Conservation (phyloP, 192 early-diverging fungal species). For the Kickxella alabastrina region DNA sequence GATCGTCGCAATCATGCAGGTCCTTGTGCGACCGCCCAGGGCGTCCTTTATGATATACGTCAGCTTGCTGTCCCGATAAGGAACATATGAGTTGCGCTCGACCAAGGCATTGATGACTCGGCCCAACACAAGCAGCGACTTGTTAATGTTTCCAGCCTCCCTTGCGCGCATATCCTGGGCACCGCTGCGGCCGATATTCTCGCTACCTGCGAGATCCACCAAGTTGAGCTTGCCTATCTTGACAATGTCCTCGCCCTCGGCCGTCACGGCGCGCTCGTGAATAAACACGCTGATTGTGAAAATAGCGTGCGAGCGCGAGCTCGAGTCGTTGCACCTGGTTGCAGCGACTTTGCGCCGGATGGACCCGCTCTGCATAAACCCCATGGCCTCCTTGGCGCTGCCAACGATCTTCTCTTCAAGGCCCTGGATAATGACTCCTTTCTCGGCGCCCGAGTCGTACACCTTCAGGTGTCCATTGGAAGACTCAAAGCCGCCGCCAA, state of each 20-base stretch:
- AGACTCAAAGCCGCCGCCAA: slow-evolving; percentile 2
- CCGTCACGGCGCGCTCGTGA: slow-evolving; percentile 59
- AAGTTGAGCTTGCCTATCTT: slow-evolving; percentile 94
- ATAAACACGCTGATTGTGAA: slow-evolving; percentile 89
- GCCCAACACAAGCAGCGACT: slow-evolving; percentile 68
- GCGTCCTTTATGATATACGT: slow-evolving; percentile 91
- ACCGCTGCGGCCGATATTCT: slow-evolving; percentile 88
- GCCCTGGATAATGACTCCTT: slow-evolving; percentile 74
- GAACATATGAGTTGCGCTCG: slow-evolving; percentile 59
- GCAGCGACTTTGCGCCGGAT: slow-evolving; percentile 73
- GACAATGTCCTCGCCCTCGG: slow-evolving; percentile 81
- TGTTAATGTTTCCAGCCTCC: slow-evolving; percentile 91
- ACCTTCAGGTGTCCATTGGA: slow-evolving; percentile 54
- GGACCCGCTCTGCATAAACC: slow-evolving; percentile 66
- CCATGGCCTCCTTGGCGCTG: slow-evolving; percentile 70
- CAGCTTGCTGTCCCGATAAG: slow-evolving; percentile 83
- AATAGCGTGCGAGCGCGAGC: slow-evolving; percentile 91
- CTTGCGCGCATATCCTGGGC: slow-evolving; percentile 76
- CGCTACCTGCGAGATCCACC: slow-evolving; percentile 93
- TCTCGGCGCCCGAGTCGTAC: slow-evolving; percentile 65
- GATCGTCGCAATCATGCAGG: slow-evolving; percentile 94
- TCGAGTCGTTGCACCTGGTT: slow-evolving; percentile 87
- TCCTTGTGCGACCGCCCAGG: slow-evolving; percentile 82
- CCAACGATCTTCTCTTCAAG: slow-evolving; percentile 76
- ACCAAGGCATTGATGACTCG: slow-evolving; percentile 68